Conservation (phyloP, 2,329 filamentous ascomycete genomes). For the Neoarthrinium moseri region DNA sequence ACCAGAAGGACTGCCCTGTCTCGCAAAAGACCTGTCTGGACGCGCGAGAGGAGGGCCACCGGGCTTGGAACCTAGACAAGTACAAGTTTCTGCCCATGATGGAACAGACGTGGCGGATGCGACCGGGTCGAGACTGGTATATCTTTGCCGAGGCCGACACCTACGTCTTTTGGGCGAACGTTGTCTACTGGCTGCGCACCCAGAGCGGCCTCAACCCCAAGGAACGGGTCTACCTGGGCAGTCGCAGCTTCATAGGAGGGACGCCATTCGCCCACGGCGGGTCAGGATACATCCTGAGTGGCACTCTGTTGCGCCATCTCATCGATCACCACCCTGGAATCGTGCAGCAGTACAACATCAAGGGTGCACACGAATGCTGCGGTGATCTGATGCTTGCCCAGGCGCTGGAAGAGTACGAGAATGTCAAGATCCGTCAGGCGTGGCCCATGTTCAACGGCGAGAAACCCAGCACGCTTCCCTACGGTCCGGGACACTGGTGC, state of each 20-base stretch:
- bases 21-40: constrained; percentile 43
- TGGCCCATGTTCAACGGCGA: constrained; percentile 57
- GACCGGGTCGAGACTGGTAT: constrained; percentile 56
- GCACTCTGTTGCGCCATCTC: constrained; percentile 48
- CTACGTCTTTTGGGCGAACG: constrained; percentile 54
- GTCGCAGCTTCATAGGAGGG: constrained; percentile 43
- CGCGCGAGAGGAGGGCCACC: constrained; percentile 27
- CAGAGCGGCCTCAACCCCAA: constrained; percentile 37
- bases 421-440: constrained; percentile 39
- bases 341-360: constrained; percentile 44
- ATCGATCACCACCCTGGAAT: constrained; percentile 41
- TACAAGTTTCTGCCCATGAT: constrained; percentile 62
- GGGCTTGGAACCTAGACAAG: constrained; percentile 56
- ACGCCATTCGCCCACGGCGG: constrained; percentile 56
- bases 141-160: constrained; percentile 60
- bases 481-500: constrained; percentile 50
- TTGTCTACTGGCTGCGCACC: constrained; percentile 47
- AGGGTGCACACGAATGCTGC: constrained; percentile 44
- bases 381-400: constrained; percentile 52
- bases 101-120: constrained; percentile 52
- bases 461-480: constrained; percentile 50
- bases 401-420: constrained; percentile 43
- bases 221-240: constrained; percentile 50
- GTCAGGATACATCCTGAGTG: constrained; percentile 55
- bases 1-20: constrained; percentile 44